Conservation (phyloP, 2,329 filamentous ascomycete species). For the Ophiostoma sp. region DNA sequence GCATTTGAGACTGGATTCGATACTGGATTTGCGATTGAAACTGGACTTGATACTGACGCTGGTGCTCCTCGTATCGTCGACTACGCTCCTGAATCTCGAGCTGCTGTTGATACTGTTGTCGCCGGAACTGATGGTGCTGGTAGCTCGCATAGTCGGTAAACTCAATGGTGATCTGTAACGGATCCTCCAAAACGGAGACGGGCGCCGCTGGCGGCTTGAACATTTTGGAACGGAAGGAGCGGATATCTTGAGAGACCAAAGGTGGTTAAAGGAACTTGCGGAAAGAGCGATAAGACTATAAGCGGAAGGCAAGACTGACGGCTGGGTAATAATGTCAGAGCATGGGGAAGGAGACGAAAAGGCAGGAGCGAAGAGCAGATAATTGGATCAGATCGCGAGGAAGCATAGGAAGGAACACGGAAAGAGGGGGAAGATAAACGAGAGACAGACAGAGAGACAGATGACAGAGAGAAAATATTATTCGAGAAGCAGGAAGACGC, state of each 20-base stretch:
- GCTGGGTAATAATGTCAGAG: background rate
- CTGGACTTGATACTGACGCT: constrained; percentile 26
- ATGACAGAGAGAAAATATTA: background rate
- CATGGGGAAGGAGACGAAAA: background rate
- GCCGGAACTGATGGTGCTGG: constrained; percentile 22
- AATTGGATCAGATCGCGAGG: background rate
- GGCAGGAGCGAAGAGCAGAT: no score
- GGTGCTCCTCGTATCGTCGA: constrained; percentile 21
- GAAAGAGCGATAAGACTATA: constrained; percentile 1
- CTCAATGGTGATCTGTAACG: constrained; percentile 40
- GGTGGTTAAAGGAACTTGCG: background rate
- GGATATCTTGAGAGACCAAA: background rate
- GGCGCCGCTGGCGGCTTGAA: constrained; percentile 51
- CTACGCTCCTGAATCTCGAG: constrained; percentile 13
- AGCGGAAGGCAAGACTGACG: background rate
- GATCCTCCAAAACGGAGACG: constrained; percentile 38
- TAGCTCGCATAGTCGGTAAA: constrained; percentile 32
- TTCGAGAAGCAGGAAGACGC: background rate
- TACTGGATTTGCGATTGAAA: constrained; percentile 23
- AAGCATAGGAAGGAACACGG: background rate
- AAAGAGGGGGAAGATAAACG: background rate
- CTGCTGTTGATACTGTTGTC: constrained; percentile 21
- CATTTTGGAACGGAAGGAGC: constrained; percentile 39
- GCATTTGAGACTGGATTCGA: constrained; percentile 9
- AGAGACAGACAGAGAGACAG: background rate